A percentile compares a stretch with the other conserved stretches of the same genome.
These are phyloP conservation scores for Graphilbum fragrans DNA, from an alignment of 2,329 filamentous ascomycete species.

Conservation along the genomic window DNA sequence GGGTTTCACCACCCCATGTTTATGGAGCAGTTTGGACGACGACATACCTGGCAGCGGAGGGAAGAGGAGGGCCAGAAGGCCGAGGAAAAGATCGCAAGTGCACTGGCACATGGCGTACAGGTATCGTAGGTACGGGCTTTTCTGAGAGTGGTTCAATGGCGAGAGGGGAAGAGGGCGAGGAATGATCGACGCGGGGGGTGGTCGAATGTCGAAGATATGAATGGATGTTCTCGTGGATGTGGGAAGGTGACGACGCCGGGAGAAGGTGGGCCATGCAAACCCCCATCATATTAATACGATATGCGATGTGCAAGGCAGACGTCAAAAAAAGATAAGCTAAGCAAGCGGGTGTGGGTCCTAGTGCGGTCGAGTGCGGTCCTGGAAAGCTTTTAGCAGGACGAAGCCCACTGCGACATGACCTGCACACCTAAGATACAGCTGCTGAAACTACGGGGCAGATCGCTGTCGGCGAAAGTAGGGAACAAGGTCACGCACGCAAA, in stretches of 20 bases:
- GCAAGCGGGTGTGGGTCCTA: background rate
- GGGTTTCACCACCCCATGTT: background rate
- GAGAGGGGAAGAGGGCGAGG: background rate
- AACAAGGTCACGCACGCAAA: too few species aligned
- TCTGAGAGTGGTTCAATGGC: too few species aligned
- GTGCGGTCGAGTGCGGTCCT: too few species aligned
- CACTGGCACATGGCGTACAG: constrained; percentile 27
- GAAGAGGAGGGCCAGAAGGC: constrained; percentile 50
- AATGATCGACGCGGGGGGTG: too few species aligned
- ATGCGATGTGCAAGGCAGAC: background rate
- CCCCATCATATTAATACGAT: background rate
- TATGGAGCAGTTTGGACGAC: constrained; percentile 4
- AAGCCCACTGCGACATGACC: too few species aligned
- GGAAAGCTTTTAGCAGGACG: too few species aligned
- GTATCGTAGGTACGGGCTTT: too few species aligned
- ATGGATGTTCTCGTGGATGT: too few species aligned
- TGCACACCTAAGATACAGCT: too few species aligned
- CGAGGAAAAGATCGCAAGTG: constrained; percentile 48
- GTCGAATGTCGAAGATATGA: too few species aligned
- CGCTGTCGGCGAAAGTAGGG: too few species aligned
- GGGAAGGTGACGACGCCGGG: background rate
- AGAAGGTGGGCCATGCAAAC: background rate
- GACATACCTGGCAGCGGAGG: constrained; percentile 49
- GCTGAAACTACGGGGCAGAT: too few species aligned
- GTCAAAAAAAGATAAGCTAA: background rate